phyloP scores from a whole-genome alignment of 2,329 filamentous ascomycete species.

The Biscogniauxia marginata region DNA sequence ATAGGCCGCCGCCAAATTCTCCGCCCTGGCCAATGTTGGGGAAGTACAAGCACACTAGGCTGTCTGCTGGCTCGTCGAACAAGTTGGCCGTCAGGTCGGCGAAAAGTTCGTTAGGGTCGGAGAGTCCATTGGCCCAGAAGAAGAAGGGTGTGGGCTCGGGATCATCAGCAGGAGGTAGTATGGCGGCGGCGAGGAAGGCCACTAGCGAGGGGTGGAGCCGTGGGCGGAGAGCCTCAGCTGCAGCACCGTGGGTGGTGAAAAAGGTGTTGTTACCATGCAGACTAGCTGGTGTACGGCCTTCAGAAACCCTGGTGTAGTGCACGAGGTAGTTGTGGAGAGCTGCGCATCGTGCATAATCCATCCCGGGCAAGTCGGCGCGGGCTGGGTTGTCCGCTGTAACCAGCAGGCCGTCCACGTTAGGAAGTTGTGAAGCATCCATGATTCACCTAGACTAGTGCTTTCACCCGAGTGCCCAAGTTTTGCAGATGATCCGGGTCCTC shows the following conservation, averaged over 20 bases:
- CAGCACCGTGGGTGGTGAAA: conserved; percentile 20
- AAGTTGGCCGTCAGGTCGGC: conserved; percentile 21
- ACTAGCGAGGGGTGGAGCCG: conserved; percentile 26
- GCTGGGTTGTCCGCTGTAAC: conserved; percentile 29
- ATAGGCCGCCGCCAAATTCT: conserved; percentile 24
- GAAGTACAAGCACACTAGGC: conserved; percentile 25
- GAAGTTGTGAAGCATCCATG: conserved; percentile 10
- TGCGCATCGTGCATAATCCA: conserved; percentile 31
- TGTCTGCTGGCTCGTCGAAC: conserved; percentile 21
- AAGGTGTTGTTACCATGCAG: conserved; percentile 19
- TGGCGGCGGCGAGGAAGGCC: conserved; percentile 24
- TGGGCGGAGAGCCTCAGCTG: conserved; percentile 22
- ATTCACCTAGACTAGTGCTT: conserved; percentile 2
- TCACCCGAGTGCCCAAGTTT: no score
- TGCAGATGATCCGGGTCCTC: no score
- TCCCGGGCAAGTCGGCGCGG: conserved; percentile 21
- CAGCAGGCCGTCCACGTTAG: conserved; percentile 19
- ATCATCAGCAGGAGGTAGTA: conserved; percentile 12
- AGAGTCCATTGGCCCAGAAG: conserved; percentile 23
- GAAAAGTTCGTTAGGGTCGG: conserved; percentile 20
- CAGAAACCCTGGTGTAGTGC: conserved; percentile 26
- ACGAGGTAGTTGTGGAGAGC: conserved; percentile 34
- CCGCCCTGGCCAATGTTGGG: conserved; percentile 19
- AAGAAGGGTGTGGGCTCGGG: conserved; percentile 16
- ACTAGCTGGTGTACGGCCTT: conserved; percentile 19